Evolutionary conservation across 2,329 filamentous ascomycete genomes (phyloP).

Genomic region (Lasiodiplodia hormozganensis): DNA sequence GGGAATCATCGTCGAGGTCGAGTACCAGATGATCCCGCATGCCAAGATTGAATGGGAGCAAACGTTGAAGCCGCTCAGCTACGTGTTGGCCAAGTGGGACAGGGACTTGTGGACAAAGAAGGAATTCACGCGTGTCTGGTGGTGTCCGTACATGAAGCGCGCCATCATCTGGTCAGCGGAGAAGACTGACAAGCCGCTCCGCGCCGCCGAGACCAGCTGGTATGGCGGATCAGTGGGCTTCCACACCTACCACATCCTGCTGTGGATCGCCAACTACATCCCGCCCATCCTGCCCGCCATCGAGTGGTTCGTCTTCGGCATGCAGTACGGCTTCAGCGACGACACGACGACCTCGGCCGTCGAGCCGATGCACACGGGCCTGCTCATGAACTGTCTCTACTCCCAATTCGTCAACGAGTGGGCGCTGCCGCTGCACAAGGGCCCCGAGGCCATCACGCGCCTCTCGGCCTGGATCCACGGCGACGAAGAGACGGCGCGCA

Average conservation of each 20-base stretch:
- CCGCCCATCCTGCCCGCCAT: slow-evolving; percentile 84
- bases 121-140: slow-evolving; percentile 96
- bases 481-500: slow-evolving; percentile 72
- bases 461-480: slow-evolving; percentile 86
- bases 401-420: slow-evolving; percentile 99
- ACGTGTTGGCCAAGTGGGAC: slow-evolving; percentile 75
- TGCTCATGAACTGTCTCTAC: slow-evolving; percentile 97
- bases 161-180: slow-evolving; percentile 91
- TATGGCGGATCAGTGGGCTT: slow-evolving; percentile 85
- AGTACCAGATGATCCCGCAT: slow-evolving; percentile 78
- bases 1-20: slow-evolving; percentile 89
- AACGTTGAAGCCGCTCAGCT: slow-evolving; percentile 72
- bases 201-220: slow-evolving; percentile 70
- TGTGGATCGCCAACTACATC: slow-evolving; percentile 78
- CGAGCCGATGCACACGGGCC: slow-evolving; percentile 77
- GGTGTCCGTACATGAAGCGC: slow-evolving; percentile 90
- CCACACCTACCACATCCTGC: slow-evolving; percentile 88
- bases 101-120: slow-evolving; percentile 78
- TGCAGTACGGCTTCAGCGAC: slow-evolving; percentile 92
- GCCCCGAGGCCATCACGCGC: slow-evolving; percentile 83
- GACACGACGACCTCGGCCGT: slow-evolving; percentile 74
- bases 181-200: slow-evolving; percentile 69
- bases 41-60: slow-evolving; percentile 91
- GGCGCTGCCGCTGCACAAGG: slow-evolving; percentile 85
- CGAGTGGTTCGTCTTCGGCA: slow-evolving; percentile 95